A percentile compares a stretch with the other conserved stretches of the same genome.
These are phyloP conservation scores for Calonectria pteridis DNA, from an alignment of 2,329 filamentous ascomycete species.

Conservation along the genomic window DNA sequence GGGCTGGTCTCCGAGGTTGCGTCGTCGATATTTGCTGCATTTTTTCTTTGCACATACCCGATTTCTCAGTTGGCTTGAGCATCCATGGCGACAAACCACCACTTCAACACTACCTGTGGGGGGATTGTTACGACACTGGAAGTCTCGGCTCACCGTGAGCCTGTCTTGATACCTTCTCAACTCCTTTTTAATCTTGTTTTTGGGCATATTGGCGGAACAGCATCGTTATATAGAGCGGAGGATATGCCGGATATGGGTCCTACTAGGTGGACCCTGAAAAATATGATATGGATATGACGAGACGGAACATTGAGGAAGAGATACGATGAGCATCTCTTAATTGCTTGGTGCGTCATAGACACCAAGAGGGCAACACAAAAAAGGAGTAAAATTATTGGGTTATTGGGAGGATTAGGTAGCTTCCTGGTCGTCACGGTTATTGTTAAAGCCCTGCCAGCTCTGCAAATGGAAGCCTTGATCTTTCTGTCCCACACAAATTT, in stretches of 20 bases:
- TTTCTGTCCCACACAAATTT: slow-evolving; percentile 37
- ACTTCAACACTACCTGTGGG: slow-evolving; percentile 46
- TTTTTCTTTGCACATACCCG: slow-evolving; percentile 44
- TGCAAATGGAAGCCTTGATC: slow-evolving; percentile 46
- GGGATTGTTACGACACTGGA: slow-evolving; percentile 37
- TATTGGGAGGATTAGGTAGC: slow-evolving; percentile 40
- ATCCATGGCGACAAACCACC: slow-evolving; percentile 37
- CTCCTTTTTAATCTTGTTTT: slow-evolving; percentile 44
- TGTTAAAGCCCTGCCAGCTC: slow-evolving; percentile 37
- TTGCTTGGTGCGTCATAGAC: slow-evolving; percentile 32
- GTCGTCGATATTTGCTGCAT: slow-evolving; percentile 41
- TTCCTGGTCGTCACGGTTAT: slow-evolving; percentile 40
- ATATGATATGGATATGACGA: slow-evolving; percentile 38
- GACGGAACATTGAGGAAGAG: slow-evolving; percentile 34
- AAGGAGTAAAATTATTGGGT: slow-evolving; percentile 41
- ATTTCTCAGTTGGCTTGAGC: slow-evolving; percentile 40
- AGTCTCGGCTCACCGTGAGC: slow-evolving; percentile 30
- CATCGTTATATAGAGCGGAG: slow-evolving; percentile 42
- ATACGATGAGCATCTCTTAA: slow-evolving; percentile 31
- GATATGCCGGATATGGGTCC: slow-evolving; percentile 27
- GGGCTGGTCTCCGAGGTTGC: slow-evolving; percentile 44
- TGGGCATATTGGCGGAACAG: slow-evolving; percentile 23
- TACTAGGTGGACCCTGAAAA: slow-evolving; percentile 27
- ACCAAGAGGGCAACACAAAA: slow-evolving; percentile 38
- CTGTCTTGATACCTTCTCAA: slow-evolving; percentile 44